These are phyloP conservation scores for Solanum sparsipilum DNA, from an alignment of 257 asterid genomes.

Conservation along the genomic window DNA sequence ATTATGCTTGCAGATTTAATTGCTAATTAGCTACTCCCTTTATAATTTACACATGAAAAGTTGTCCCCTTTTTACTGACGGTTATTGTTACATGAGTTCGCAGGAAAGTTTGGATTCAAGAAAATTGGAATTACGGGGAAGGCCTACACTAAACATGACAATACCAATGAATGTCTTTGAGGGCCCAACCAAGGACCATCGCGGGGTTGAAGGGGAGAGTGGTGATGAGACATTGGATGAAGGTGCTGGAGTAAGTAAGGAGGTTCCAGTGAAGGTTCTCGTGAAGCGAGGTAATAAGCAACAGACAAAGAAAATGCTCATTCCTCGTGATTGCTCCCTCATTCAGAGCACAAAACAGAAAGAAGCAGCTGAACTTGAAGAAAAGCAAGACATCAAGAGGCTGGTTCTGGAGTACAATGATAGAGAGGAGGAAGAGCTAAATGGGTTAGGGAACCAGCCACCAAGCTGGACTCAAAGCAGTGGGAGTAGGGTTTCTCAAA, in stretches of 20 bases:
- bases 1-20: background rate
- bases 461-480: slow-evolving; percentile 45
- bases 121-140: slow-evolving; percentile 74
- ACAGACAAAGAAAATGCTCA: slow-evolving; percentile 79
- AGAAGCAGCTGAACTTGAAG: slow-evolving; percentile 99
- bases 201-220: slow-evolving; percentile 69
- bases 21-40: background rate
- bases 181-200: slow-evolving; percentile 68
- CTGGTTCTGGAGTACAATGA: slow-evolving; percentile 88
- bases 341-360: slow-evolving; percentile 93
- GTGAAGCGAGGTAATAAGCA: slow-evolving; percentile 96
- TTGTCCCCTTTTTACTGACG: background rate
- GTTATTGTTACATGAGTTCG: slow-evolving; percentile 6
- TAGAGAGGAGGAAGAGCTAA: slow-evolving; percentile 92
- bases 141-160: slow-evolving; percentile 85
- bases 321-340: slow-evolving; percentile 85
- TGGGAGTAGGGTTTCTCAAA: slow-evolving; percentile 50
- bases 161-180: slow-evolving; percentile 88
- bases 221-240: slow-evolving; percentile 83
- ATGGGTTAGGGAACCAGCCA: slow-evolving; percentile 50
- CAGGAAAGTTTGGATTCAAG: slow-evolving; percentile 99
- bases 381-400: slow-evolving; percentile 91
- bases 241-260: slow-evolving; percentile 59
- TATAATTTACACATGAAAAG: background rate
- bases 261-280: slow-evolving; percentile 80